phyloP scores from a whole-genome alignment of 2,329 filamentous ascomycete species.

The Xylariales sp. region DNA sequence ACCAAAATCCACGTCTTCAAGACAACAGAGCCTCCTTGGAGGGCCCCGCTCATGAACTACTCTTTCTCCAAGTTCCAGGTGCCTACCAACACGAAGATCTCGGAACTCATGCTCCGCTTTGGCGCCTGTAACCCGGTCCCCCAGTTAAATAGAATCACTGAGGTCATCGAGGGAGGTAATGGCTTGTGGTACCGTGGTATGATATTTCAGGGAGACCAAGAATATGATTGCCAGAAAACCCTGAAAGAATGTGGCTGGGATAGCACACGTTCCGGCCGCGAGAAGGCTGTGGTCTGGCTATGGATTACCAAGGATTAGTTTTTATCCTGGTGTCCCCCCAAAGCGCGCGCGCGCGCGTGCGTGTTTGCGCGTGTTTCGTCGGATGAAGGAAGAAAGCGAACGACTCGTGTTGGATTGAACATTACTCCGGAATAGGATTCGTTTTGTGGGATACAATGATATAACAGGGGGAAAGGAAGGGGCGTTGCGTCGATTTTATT shows the following conservation, averaged over 20 bases:
- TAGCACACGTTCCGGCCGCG: slow-evolving; percentile 59
- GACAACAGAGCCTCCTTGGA: slow-evolving; percentile 64
- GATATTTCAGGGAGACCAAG: slow-evolving; percentile 62
- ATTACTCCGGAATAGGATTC: neutral
- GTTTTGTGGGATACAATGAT: neutral
- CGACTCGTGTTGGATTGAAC: neutral
- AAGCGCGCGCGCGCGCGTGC: no score
- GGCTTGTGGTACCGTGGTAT: slow-evolving; percentile 70
- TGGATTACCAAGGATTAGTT: slow-evolving; percentile 66
- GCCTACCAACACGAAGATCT: slow-evolving; percentile 63
- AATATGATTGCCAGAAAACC: slow-evolving; percentile 59
- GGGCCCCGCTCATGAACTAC: slow-evolving; percentile 56
- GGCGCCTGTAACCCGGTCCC: slow-evolving; percentile 63
- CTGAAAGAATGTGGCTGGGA: slow-evolving; percentile 72
- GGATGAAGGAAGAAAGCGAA: neutral
- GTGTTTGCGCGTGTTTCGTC: neutral
- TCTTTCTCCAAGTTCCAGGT: slow-evolving; percentile 64
- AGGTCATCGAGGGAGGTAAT: slow-evolving; percentile 65
- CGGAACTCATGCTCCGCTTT: slow-evolving; percentile 68
- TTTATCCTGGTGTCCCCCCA: no score
- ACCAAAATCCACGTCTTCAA: slow-evolving; percentile 71
- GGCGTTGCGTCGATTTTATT: slow-evolving; percentile 3
- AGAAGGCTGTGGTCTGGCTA: slow-evolving; percentile 68
- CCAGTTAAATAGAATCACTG: slow-evolving; percentile 67
- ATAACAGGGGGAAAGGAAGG: neutral